phyloP scores from a whole-genome alignment of 805 yeast species.

The Metschnikowia vanudenii region DNA sequence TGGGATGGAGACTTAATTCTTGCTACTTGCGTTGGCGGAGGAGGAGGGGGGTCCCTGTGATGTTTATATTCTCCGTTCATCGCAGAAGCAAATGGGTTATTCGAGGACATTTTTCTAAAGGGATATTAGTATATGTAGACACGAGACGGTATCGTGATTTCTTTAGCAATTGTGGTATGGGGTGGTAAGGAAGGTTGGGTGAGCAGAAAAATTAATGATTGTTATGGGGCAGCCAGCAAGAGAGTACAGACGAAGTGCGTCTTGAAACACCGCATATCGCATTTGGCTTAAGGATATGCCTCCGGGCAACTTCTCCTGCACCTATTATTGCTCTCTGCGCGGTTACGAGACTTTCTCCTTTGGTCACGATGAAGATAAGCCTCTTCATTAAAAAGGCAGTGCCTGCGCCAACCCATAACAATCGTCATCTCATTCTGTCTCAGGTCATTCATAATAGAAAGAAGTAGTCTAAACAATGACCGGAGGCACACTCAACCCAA shows the following conservation, averaged over 20 bases:
- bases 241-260: slow-evolving; percentile 2
- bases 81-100: slow-evolving; percentile 56
- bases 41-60: slow-evolving; percentile 38
- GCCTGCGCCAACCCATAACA: not conserved
- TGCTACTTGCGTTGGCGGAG: slow-evolving; percentile 19
- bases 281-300: slow-evolving; percentile 1
- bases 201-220: slow-evolving; percentile 5
- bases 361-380: slow-evolving; percentile 1
- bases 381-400: not conserved
- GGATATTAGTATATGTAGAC: slow-evolving; percentile 11
- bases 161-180: not conserved
- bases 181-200: not conserved
- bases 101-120: slow-evolving; percentile 39
- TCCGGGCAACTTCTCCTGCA: slow-evolving; percentile 6
- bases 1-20: slow-evolving; percentile 15
- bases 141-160: not conserved
- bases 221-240: slow-evolving; percentile 6
- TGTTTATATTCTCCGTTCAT: slow-evolving; percentile 36
- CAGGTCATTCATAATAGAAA: too few relatives aligned
- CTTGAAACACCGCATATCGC: slow-evolving; percentile 6
- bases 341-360: not conserved
- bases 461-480: too few relatives aligned
- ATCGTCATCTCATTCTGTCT: not conserved
- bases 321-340: slow-evolving; percentile 3
- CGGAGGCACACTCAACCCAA: too few relatives aligned